Base-by-base conservation (phyloP, 768 basidiomycete genomes). In the Trametes cubensis region DNA sequence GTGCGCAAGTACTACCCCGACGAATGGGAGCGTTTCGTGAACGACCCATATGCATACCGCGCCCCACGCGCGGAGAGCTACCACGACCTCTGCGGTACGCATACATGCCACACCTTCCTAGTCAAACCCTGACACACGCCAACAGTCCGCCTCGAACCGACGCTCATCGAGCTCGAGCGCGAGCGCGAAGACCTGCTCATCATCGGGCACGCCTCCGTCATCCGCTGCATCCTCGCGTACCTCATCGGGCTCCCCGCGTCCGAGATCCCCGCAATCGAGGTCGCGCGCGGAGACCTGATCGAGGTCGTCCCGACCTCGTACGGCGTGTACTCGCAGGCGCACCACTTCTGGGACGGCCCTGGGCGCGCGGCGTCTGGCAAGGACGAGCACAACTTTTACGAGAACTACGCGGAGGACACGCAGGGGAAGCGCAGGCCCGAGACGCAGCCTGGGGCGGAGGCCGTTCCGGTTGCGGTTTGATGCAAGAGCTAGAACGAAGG, bases 211-310 rank as follows among this genome's bases (percentile, higher is more conserved):
- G 94, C 95, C 17, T 96, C 94, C 42, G 97, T 98, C 72, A 97
- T 98, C 69, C 88, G 97, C 18, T 99, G 97, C 77, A 81, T 99
- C 60, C 84, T 98, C 47, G 89, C 95, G 2, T 94, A 94, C 74
- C 87, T 94, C 68, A 94, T 94, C 66, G 97, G 97, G 6, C 80
- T 98, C 3, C 94, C 95, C 6, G 94, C 96, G 0, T 89, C 90
- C 26, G 97, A 99, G 73, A 97, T 99, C 47, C 97, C 97, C 0
- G 95, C 94, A 0, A 96, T 98, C 56, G 96, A 98, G 75, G 89
- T 99, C 67, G 93, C 96, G 40, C 85, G 97, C 14, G 97, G 97
- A 0, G 97, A 99, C 72, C 78, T 98, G n/a, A 83, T 98, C 41
- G 97, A 99, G 74, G 90, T 94, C 51, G 85, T 92, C 0, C 92